A percentile compares a stretch with the other conserved stretches of the same genome.
phyloP scores from a whole-genome alignment of 306 rosid species.

The Sechiopsis laciniata region DNA sequence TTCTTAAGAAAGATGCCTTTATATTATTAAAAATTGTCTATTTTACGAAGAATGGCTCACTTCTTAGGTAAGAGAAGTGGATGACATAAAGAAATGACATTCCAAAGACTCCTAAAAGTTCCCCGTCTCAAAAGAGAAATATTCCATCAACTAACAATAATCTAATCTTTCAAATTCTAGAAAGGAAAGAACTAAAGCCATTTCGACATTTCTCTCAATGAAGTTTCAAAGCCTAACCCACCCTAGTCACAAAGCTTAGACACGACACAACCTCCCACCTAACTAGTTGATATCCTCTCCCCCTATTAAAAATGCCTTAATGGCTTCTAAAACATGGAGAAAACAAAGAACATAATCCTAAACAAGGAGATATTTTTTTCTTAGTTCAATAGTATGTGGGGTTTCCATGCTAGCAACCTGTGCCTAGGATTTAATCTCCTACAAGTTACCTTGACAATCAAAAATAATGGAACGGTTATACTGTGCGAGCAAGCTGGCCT shows the following conservation, averaged over 20 bases:
- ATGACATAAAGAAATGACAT: background rate
- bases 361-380: background rate
- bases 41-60: no score
- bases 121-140: background rate
- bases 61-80: no score
- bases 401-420: no score
- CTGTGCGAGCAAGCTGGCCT: no score
- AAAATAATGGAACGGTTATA: no score
- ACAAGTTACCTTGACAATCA: no score
- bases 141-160: background rate
- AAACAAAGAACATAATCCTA: background rate
- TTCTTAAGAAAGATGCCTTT: no score
- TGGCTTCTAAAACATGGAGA: background rate
- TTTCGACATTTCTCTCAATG: background rate
- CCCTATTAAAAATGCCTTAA: background rate
- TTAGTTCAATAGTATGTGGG: background rate
- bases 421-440: no score
- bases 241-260: conserved; percentile 1
- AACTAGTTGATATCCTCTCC: background rate
- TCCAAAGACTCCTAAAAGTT: background rate
- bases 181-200: background rate
- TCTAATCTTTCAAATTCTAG: background rate
- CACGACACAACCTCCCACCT: background rate
- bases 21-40: no score
- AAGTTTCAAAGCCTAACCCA: background rate